Base-by-base conservation (phyloP, 345 rosid species). In the Leavenworthia alabamica region DNA sequence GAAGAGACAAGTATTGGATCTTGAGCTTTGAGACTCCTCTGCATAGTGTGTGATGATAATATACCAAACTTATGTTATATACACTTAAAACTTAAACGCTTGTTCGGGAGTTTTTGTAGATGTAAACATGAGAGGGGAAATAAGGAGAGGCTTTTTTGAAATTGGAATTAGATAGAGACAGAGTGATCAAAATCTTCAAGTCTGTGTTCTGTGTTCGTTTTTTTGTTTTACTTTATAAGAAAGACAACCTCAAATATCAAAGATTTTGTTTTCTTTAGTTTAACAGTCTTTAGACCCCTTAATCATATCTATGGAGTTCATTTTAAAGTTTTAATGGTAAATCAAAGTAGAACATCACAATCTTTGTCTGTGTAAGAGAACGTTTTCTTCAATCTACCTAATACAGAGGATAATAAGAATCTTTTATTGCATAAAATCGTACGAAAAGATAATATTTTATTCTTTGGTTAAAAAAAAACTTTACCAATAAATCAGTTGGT, bases 51-150 rank as follows among this genome's bases (percentile, higher is more conserved):
- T 44, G 48, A 19, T 27, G 12, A 59, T 33, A 52, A 3, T 28
- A 4, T 63, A 56, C 70, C 57, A 63, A 32, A 31, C 40, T 22
- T 55, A 28, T 63, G 64, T 47, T 49, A 23, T 56, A 62, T 62
- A 40, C 51, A 56, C 66, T 50, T 35, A 43, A 49, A 48, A 56
- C 17, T 23, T 23, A 20, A 43, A 29, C 22, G 52, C 56, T 20
- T 69, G 49, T 16, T 45, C 45, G 53, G 75, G 47, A 71, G 60
- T 33, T 57, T 62, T 56, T 56, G 58, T 63, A 58, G 75, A 71
- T 72, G 61, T 64, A 35, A 50, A 65, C 71, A 72, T 72, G 62
- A 65, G 71, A 43, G 62, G 20, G 12, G 15, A 12, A 72, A 57
- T 49, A 72, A 54, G 36, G 7, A 35, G 48, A 59, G 66, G 67